These are phyloP conservation scores for Geotrichum reessii DNA, from an alignment of 1,139 yeast genomes.

Conservation along the genomic window DNA sequence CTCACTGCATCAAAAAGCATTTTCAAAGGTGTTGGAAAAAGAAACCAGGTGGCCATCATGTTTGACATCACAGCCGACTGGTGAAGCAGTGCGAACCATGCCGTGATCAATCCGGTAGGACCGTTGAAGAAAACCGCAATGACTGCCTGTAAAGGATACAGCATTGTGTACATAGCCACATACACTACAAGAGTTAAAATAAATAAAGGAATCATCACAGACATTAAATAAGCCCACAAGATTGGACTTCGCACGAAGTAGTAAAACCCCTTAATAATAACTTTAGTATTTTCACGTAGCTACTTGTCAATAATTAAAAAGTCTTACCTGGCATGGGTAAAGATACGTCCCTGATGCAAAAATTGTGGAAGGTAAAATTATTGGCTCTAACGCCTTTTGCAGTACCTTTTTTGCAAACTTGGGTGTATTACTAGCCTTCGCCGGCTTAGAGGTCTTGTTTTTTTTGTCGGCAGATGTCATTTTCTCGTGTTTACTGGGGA, in stretches of 20 bases:
- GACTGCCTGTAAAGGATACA: slow-evolving; percentile 48
- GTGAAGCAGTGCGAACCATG: slow-evolving; percentile 51
- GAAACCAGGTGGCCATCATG: slow-evolving; percentile 44
- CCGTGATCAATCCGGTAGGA: slow-evolving; percentile 49
- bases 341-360: slow-evolving; percentile 32
- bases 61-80: slow-evolving; percentile 48
- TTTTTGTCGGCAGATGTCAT: neutral
- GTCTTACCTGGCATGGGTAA: slow-evolving; percentile 26
- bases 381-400: slow-evolving; percentile 20
- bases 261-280: slow-evolving; percentile 39
- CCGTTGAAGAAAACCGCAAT: slow-evolving; percentile 49
- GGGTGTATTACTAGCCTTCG: neutral
- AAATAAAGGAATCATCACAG: slow-evolving; percentile 49
- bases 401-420: slow-evolving; percentile 11
- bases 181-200: slow-evolving; percentile 44
- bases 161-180: slow-evolving; percentile 37
- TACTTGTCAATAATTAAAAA: neutral
- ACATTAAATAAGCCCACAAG: slow-evolving; percentile 48
- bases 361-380: slow-evolving; percentile 25
- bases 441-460: neutral
- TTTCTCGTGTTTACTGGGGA: neutral
- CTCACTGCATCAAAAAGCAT: slow-evolving; percentile 49
- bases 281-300: slow-evolving; percentile 1
- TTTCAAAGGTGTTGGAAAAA: slow-evolving; percentile 55
- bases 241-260: slow-evolving; percentile 45